These are phyloP conservation scores for Chalara sp. DNA, from an alignment of 2,329 filamentous ascomycete genomes.

Conservation along the genomic window DNA sequence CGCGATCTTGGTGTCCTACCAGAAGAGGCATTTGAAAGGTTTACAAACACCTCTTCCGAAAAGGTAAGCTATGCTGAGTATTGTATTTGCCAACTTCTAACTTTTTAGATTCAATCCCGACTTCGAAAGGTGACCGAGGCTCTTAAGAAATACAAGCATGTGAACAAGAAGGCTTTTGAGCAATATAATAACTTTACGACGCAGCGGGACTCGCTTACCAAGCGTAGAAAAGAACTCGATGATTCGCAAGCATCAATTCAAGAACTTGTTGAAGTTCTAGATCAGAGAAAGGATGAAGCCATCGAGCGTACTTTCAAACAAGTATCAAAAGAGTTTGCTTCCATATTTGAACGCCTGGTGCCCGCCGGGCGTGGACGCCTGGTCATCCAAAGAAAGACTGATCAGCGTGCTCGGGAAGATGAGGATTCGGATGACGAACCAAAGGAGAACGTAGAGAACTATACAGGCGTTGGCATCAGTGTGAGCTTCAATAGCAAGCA, in stretches of 20 bases:
- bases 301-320: slow-evolving; percentile 99
- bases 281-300: slow-evolving; percentile 94
- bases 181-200: slow-evolving; percentile 97
- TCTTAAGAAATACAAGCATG: slow-evolving; percentile 92
- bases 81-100: slow-evolving; percentile 2
- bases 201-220: slow-evolving; percentile 79
- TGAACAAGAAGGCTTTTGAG: slow-evolving; percentile 99
- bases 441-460: slow-evolving; percentile 78
- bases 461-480: slow-evolving; percentile 91
- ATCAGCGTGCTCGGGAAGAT: slow-evolving; percentile 56
- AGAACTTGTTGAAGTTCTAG: slow-evolving; percentile 84
- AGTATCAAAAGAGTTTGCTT: slow-evolving; percentile 86
- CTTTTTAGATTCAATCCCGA: slow-evolving; percentile 32
- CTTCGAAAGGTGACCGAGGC: slow-evolving; percentile 89
- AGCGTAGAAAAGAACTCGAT: slow-evolving; percentile 80
- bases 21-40: slow-evolving; percentile 89
- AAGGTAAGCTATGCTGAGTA: slow-evolving; percentile 33
- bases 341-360: slow-evolving; percentile 90
- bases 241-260: slow-evolving; percentile 81
- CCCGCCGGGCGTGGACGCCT: slow-evolving; percentile 87
- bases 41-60: slow-evolving; percentile 74
- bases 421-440: slow-evolving; percentile 65
- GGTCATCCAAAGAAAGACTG: slow-evolving; percentile 85
- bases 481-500: slow-evolving; percentile 99
- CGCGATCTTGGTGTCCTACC: slow-evolving; percentile 88